Conservation (phyloP, 2,329 filamentous ascomycete genomes). For the Aquanectria penicillioides region DNA sequence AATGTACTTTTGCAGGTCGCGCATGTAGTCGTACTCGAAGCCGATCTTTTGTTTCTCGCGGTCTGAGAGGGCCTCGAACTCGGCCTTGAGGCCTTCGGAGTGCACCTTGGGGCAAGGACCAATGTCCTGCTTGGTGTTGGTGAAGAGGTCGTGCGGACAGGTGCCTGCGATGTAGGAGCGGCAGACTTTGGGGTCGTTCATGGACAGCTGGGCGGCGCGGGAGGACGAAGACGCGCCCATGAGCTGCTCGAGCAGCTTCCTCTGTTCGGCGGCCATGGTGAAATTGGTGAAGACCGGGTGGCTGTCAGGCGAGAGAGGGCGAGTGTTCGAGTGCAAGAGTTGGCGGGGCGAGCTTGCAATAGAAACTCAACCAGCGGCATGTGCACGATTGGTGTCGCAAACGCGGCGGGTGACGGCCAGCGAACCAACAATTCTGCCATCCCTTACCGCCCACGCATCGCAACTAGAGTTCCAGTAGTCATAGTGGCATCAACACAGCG, state of each 20-base stretch:
- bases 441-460: slow-evolving; percentile 38
- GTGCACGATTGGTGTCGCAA: slow-evolving; percentile 39
- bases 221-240: slow-evolving; percentile 81
- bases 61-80: slow-evolving; percentile 81
- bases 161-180: slow-evolving; percentile 93
- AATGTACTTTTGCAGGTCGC: slow-evolving; percentile 96
- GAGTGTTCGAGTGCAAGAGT: slow-evolving; percentile 15
- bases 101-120: slow-evolving; percentile 90
- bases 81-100: slow-evolving; percentile 85
- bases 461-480: too few species aligned
- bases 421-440: slow-evolving; percentile 40
- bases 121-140: slow-evolving; percentile 97
- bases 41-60: slow-evolving; percentile 81
- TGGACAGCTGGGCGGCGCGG: slow-evolving; percentile 82
- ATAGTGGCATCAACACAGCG: slow-evolving; percentile 2
- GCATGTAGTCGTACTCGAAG: slow-evolving; percentile 97
- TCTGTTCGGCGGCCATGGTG: slow-evolving; percentile 89
- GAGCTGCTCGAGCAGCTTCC: slow-evolving; percentile 97
- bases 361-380: slow-evolving; percentile 33
- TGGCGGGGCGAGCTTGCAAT: slow-evolving; percentile 35
- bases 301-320: not conserved
- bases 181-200: slow-evolving; percentile 94
- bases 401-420: too few species aligned
- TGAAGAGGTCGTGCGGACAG: slow-evolving; percentile 98
- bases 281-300: not conserved